Conservation (phyloP, 805 yeast species). For the Priceomyces carsonii region DNA sequence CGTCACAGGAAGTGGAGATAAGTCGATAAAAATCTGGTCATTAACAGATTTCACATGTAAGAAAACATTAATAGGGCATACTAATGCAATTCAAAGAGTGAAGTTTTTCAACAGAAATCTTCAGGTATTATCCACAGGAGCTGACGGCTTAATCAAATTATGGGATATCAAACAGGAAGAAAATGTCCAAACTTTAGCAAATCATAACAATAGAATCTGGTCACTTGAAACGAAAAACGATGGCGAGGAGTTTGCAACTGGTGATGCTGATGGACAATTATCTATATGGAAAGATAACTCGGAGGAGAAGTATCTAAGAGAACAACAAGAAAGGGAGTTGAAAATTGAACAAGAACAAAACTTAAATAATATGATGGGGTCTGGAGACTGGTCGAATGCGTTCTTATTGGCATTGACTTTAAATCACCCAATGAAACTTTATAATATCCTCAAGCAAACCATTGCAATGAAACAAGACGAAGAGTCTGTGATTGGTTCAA, state of each 20-base stretch:
- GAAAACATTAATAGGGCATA: slow-evolving; percentile 90
- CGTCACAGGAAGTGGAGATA: slow-evolving; percentile 90
- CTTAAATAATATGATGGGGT: slow-evolving; percentile 68
- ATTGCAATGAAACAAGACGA: slow-evolving; percentile 51
- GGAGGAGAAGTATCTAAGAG: slow-evolving; percentile 62
- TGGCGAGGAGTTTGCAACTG: slow-evolving; percentile 72
- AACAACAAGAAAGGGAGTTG: slow-evolving; percentile 48
- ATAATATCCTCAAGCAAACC: slow-evolving; percentile 69
- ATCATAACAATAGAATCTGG: slow-evolving; percentile 95
- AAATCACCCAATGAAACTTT: slow-evolving; percentile 87
- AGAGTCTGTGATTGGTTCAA: slow-evolving; percentile 54
- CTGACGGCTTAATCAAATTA: slow-evolving; percentile 84
- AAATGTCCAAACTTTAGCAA: slow-evolving; percentile 78
- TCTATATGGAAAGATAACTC: slow-evolving; percentile 89
- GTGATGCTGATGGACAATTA: slow-evolving; percentile 94
- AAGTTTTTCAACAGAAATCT: slow-evolving; percentile 64
- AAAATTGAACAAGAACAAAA: slow-evolving; percentile 88
- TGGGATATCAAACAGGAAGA: slow-evolving; percentile 80
- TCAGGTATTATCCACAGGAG: slow-evolving; percentile 79
- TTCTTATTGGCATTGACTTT: slow-evolving; percentile 80
- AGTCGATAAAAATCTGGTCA: slow-evolving; percentile 87
- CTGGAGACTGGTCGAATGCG: slow-evolving; percentile 85
- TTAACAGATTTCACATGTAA: slow-evolving; percentile 71
- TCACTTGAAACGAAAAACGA: slow-evolving; percentile 68
- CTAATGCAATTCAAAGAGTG: slow-evolving; percentile 87